Evolutionary conservation across 1,139 yeast genomes (phyloP).

Genomic region (Hansenula sp.): DNA sequence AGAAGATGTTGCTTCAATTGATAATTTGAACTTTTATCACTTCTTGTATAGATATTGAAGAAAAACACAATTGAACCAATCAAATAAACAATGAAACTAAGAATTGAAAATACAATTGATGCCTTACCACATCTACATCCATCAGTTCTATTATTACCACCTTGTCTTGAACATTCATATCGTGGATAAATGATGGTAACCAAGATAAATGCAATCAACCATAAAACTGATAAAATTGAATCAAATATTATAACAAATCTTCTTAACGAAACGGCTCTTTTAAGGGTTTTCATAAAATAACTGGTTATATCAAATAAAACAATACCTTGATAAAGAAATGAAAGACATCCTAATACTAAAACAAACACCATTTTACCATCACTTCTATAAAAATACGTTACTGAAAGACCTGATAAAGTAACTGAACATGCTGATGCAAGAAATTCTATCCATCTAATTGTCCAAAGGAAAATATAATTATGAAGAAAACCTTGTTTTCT

Average conservation of each 20-base stretch:
- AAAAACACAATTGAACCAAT: background rate
- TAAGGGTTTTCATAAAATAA: background rate
- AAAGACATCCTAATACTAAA: background rate
- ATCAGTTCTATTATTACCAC: background rate
- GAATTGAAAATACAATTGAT: background rate
- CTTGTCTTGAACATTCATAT: slow-evolving; percentile 1
- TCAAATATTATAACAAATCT: background rate
- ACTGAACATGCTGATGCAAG: background rate
- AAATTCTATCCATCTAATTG: background rate
- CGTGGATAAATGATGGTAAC: background rate
- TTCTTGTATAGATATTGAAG: background rate
- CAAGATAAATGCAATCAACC: background rate
- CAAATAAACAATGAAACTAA: background rate
- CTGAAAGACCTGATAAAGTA: background rate
- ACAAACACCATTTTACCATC: background rate
- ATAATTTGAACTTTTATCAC: background rate
- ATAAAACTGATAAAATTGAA: background rate
- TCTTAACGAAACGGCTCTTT: background rate
- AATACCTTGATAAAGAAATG: background rate
- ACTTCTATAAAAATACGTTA: background rate
- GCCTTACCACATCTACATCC: slow-evolving; percentile 1
- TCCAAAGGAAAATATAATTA: background rate
- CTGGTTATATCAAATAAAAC: background rate
- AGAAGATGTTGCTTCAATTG: background rate
- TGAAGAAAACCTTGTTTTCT: background rate